These are phyloP conservation scores for Cutaneotrichosporon cutaneum DNA, from an alignment of 1,284 basidiomycete species.

Conservation along the genomic window DNA sequence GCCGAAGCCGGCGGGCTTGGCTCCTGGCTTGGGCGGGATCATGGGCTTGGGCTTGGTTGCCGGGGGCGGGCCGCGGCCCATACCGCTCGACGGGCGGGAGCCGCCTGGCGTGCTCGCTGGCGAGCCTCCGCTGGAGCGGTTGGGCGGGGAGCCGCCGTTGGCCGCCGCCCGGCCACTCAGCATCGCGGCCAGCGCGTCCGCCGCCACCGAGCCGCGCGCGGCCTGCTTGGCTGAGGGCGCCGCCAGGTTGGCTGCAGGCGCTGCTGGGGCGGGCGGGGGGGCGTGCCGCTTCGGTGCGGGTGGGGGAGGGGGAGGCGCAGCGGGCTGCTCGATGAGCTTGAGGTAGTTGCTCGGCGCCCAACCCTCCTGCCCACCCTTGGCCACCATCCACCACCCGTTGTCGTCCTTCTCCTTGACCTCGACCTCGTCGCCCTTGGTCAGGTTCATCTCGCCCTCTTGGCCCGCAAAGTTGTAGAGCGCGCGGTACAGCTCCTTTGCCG, in stretches of 20 bases:
- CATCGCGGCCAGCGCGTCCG: conserved; percentile 18
- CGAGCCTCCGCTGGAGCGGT: conserved; percentile 37
- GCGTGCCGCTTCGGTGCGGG: conserved; percentile 56
- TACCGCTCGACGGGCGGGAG: conserved; percentile 58
- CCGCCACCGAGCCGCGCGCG: conserved; percentile 36
- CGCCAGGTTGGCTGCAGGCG: neutral
- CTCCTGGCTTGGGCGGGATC: conserved; percentile 54
- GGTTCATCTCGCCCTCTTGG: conserved; percentile 84
- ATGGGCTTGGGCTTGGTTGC: conserved; percentile 55
- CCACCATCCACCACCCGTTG: conserved; percentile 95
- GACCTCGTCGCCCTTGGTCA: conserved; percentile 87
- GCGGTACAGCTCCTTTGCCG: conserved; percentile 73
- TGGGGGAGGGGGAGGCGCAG: conserved; percentile 70
- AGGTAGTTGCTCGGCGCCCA: conserved; percentile 97
- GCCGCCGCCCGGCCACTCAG: conserved; percentile 17
- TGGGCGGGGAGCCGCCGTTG: conserved; percentile 60
- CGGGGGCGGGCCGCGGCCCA: conserved; percentile 47
- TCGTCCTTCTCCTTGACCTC: conserved; percentile 92
- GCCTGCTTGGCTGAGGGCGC: neutral
- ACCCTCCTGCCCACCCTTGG: conserved; percentile 77
- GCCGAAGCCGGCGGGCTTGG: conserved; percentile 32
- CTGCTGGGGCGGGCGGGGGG: neutral
- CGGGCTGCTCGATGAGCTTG: conserved; percentile 62
- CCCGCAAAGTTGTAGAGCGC: conserved; percentile 86
- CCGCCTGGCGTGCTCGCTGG: conserved; percentile 56